Evolutionary conservation across 2,329 filamentous ascomycete species (phyloP), one percentile per base, ranked within the genome.

Genomic region (Fusarium lateritium): DNA sequence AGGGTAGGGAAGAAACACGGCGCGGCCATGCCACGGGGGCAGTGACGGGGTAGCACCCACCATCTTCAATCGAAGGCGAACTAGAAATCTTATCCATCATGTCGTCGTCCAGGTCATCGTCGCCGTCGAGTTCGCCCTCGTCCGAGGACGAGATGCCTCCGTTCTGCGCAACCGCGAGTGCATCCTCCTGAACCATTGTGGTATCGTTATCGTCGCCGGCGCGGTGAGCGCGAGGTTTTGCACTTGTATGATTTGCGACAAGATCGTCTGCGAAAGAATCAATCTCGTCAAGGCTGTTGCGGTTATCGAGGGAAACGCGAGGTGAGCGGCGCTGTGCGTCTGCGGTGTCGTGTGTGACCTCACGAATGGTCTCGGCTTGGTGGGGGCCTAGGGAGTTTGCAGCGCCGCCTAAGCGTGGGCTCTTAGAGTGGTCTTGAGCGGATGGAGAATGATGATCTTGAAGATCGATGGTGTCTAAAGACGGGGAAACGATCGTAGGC

Each of bases 71-170:
- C 75, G 95, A 98, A 78, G 96, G 96, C 75, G 95, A 98, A 81
- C 94, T 98, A 76, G 95, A 98, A 72, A 99, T 98, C 81, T 96
- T 96, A 84, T 98, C 96, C 92, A 97, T 94, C 90, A 97, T 90
- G 80, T 98, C 95, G 81, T 98, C 86, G 76, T 97, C 94, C 79
- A 94, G 83, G 74, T 92, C 88, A 73, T 92, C 92, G 49, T 89
- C 89, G 70, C 88, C 88, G 72, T 91, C 87, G 75, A 88, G 81
- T 68, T 93, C 90, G 47, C 86, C 88, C 67, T 92, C 90, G 72
- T 88, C 85, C 46, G 78, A 80, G 43, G 84, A 82, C 49, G 83
- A 81, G 67, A 81, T 70, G 67, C 85, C 86, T 65, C 87, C 89
- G 79, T 90, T 90, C 72, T 90, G 88, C 70, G 88, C 86, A 63